Percentiles rank a stretch among this genome's conserved stretches.
Evolutionary conservation across 192 early-diverging fungal genomes (phyloP).

Genomic region (Coemansia sp.): DNA sequence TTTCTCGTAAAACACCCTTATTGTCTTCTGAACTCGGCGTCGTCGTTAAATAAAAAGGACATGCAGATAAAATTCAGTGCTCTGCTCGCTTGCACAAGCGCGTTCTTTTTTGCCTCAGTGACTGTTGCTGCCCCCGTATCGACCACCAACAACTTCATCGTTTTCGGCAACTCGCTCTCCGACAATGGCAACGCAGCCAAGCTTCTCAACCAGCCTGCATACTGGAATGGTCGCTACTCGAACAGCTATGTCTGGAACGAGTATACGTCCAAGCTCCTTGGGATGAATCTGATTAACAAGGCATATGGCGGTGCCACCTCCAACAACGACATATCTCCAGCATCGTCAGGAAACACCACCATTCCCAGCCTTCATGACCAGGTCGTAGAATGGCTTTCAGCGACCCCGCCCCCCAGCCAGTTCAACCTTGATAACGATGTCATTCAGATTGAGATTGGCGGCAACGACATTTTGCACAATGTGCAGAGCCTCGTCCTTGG

Average conservation of each 20-base stretch:
- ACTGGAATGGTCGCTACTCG: conserved; percentile 43
- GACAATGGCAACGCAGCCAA: conserved; percentile 35
- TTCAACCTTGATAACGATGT: conserved; percentile 43
- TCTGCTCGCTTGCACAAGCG: conserved; percentile 20
- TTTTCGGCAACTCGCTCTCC: conserved; percentile 50
- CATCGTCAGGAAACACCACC: conserved; percentile 12
- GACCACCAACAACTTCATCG: conserved; percentile 30
- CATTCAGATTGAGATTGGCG: conserved; percentile 43
- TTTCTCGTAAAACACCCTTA: conserved; percentile 25
- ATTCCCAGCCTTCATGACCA: conserved; percentile 53
- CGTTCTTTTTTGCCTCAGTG: conserved; percentile 21
- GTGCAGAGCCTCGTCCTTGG: conserved; percentile 17
- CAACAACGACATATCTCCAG: conserved; percentile 48
- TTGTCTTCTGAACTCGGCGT: neutral
- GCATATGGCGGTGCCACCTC: conserved; percentile 47
- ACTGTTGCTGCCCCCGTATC: conserved; percentile 29
- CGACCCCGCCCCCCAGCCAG: conserved; percentile 28
- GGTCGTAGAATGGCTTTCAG: conserved; percentile 20
- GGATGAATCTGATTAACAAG: conserved; percentile 31
- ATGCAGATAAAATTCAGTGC: conserved; percentile 20
- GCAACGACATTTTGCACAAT: conserved; percentile 37
- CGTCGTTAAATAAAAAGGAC: neutral
- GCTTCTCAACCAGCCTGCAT: neutral
- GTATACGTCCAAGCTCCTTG: conserved; percentile 40
- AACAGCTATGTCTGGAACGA: conserved; percentile 55